These are phyloP conservation scores for Przewalskia tangutica DNA, from an alignment of 257 asterid species.

Conservation along the genomic window DNA sequence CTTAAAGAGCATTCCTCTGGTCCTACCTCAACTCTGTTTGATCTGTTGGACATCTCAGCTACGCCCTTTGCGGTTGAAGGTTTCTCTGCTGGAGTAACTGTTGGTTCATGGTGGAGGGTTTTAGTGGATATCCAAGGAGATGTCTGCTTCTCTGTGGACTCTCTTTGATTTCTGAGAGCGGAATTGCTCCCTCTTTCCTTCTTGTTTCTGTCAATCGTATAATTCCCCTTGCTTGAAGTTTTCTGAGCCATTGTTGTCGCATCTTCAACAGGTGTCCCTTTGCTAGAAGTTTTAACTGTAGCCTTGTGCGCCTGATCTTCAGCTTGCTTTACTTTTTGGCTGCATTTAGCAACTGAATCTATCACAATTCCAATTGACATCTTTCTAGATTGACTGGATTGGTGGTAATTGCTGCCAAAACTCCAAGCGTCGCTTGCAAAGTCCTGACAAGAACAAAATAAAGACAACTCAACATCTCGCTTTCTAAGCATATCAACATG, in stretches of 20 bases:
- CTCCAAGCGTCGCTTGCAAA: constrained; percentile 32
- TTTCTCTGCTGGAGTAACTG: background rate
- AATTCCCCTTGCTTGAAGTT: constrained; percentile 23
- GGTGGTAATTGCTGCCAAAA: constrained; percentile 38
- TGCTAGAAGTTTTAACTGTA: constrained; percentile 23
- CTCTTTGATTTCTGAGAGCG: constrained; percentile 24
- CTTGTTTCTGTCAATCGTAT: constrained; percentile 18
- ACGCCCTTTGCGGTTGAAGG: constrained; percentile 5
- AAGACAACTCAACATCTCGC: constrained; percentile 11
- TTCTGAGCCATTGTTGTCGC: background rate
- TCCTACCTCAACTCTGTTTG: constrained; percentile 29
- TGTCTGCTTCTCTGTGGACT: constrained; percentile 25
- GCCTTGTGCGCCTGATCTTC: constrained; percentile 18
- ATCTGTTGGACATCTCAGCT: constrained; percentile 16
- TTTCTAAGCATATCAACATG: background rate
- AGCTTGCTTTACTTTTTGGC: constrained; percentile 21
- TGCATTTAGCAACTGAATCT: constrained; percentile 36
- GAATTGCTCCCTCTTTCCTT: constrained; percentile 19
- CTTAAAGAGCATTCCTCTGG: constrained; percentile 12
- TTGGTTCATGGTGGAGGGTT: constrained; percentile 31
- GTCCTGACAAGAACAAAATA: constrained; percentile 32
- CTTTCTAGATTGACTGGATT: constrained; percentile 64
- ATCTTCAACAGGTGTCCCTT: constrained; percentile 21
- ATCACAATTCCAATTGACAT: constrained; percentile 68
- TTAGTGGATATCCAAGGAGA: constrained; percentile 60